phyloP scores from a whole-genome alignment of 1,284 basidiomycete species.

The Psilocybe mexicana region DNA sequence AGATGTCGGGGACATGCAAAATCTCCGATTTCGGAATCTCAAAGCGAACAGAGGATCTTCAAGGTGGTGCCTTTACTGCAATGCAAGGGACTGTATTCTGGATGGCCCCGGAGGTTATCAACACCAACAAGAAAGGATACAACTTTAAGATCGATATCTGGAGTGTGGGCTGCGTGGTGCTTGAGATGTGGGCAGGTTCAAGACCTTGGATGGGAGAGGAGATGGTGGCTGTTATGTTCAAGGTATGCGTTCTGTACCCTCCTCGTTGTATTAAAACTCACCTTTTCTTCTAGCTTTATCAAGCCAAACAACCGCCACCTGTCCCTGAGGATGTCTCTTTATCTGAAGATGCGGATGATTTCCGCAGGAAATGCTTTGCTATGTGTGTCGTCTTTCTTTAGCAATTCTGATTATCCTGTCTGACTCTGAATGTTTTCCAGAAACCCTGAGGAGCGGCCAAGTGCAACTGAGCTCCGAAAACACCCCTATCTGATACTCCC shows the following conservation, averaged over 20 bases:
- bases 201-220: conserved; percentile 93
- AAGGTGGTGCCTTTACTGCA: conserved; percentile 79
- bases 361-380: conserved; percentile 88
- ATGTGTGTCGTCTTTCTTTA: conserved; percentile 52
- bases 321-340: conserved; percentile 83
- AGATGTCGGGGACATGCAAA: conserved; percentile 92
- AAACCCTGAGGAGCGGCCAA: conserved; percentile 86
- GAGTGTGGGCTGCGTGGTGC: conserved; percentile 95
- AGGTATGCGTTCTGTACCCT: conserved; percentile 50
- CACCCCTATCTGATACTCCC: conserved; percentile 85
- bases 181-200: conserved; percentile 97
- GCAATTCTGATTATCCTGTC: background rate
- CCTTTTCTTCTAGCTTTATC: conserved; percentile 56
- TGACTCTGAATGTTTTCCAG: conserved; percentile 38
- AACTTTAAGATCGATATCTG: conserved; percentile 98
- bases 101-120: conserved; percentile 98
- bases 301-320: conserved; percentile 83
- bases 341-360: conserved; percentile 79
- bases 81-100: conserved; percentile 99
- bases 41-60: conserved; percentile 87
- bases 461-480: conserved; percentile 77
- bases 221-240: conserved; percentile 91
- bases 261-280: conserved; percentile 1
- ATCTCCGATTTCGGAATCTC: conserved; percentile 99
- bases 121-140: conserved; percentile 84